phyloP scores from a whole-genome alignment of 2,329 filamentous ascomycete species.

The Colletotrichum godetiae region DNA sequence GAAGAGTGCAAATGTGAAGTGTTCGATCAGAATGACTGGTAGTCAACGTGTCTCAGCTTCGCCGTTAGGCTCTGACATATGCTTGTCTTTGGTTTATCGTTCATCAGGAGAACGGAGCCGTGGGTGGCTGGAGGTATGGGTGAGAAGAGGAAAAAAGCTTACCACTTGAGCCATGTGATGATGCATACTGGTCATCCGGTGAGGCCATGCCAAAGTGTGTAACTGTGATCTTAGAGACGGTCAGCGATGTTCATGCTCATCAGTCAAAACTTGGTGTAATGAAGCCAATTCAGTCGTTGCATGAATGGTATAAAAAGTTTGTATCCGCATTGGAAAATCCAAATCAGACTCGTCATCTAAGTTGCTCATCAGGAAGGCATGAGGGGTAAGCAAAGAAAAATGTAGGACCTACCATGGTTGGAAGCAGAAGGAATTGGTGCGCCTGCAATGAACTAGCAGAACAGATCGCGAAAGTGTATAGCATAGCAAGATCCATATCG shows the following conservation, averaged over 20 bases:
- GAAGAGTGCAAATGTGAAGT: conserved; percentile 19
- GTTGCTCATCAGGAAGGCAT: conserved; percentile 55
- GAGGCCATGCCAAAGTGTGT: background rate
- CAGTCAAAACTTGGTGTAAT: background rate
- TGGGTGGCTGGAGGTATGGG: conserved; percentile 7
- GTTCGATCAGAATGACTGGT: conserved; percentile 36
- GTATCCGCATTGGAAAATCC: conserved; percentile 71
- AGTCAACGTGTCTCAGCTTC: conserved; percentile 37
- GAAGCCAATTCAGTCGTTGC: conserved; percentile 57
- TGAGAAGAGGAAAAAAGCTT: background rate
- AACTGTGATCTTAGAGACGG: conserved; percentile 21
- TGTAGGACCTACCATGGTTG: conserved; percentile 24
- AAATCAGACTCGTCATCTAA: conserved; percentile 75
- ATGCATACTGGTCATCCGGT: background rate
- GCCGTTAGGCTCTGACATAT: conserved; percentile 40
- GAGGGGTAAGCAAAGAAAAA: conserved; percentile 35
- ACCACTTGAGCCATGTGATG: conserved; percentile 2
- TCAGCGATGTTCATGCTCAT: conserved; percentile 28
- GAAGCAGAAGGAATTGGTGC: background rate
- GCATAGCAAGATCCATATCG: background rate
- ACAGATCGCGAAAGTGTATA: background rate
- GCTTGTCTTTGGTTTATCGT: conserved; percentile 39
- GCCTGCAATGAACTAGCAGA: background rate
- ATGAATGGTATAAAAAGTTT: conserved; percentile 66
- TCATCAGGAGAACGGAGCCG: conserved; percentile 36